Base-by-base conservation (phyloP, 2,329 filamentous ascomycete genomes). In the Exophiala sp. region DNA sequence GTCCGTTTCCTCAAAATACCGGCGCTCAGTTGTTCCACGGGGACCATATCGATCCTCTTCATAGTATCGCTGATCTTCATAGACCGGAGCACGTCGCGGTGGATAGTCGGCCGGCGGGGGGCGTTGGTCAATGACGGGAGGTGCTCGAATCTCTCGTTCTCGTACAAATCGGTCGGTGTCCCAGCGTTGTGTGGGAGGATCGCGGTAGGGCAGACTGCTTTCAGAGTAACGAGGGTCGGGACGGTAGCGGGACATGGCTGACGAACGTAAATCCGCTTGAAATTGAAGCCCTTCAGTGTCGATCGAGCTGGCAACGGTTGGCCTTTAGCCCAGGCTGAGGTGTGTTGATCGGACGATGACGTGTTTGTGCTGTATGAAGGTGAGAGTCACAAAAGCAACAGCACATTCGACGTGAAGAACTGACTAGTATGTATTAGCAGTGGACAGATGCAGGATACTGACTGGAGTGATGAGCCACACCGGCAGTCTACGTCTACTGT, bases 11-110 rank as follows among this genome's bases (percentile, higher is more conserved):
- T 63, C 61, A 43, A 61, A 60, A 46, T 71, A 72, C 43, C 63
- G 60, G 30, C 68, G 63, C 23, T 68, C 68, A 21, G 63, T 53
- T 46, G 66, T 64, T 21, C 68, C 67, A 30, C 70, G 73, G 44
- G 70, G 70, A 2, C 70, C 70, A 58, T 70, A 68, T 59, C 65
- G 61, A 29, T 73, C 70, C 52, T 67, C 64, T 21, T 68, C 64
- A 24, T 66, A 65, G 48, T 71, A 64, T 59, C 62, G 58, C 68
- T 68, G 59, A 60, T 72, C 67, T 66, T 49, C 72, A 68, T 66
- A 45, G 63, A 60, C 23, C 1, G 55, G 53, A 23, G 43, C 46
- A 14, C 44, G 41, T 18, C 60, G 62, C 41, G 64, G 65, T 48
- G 66, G 58, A 38, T 68, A 66, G 29, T 58, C 55, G 39, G 46